Conservation (phyloP, 257 asterid genomes). For the Fraxinus pennsylvanica region DNA sequence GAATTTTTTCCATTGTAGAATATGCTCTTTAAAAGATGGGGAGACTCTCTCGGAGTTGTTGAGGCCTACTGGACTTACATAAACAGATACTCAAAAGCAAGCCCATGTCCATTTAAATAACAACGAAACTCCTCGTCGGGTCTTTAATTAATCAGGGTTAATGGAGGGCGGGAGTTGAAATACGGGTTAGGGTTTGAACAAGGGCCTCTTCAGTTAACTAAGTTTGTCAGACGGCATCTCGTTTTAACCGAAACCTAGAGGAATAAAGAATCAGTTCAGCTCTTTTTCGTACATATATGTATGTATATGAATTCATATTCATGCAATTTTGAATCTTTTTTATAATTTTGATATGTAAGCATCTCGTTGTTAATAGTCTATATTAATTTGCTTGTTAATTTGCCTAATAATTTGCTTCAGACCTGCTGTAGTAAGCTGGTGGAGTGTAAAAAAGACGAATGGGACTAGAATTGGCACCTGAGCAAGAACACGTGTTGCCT, state of each 20-base stretch:
- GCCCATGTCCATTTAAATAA: not conserved
- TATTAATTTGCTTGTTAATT: too few species aligned
- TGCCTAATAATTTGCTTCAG: not conserved
- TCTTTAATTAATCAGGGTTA: not conserved
- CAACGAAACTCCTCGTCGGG: not conserved
- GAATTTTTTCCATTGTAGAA: too few species aligned
- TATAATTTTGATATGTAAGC: too few species aligned
- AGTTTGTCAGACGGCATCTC: not conserved
- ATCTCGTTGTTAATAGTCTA: not conserved
- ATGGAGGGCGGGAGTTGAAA: not conserved
- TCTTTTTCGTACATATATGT: not conserved
- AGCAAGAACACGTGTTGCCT: conserved; percentile 24
- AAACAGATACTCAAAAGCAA: not conserved
- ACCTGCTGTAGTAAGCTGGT: not conserved
- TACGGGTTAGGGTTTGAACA: not conserved
- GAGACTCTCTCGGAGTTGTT: too few species aligned
- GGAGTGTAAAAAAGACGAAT: conserved; percentile 28
- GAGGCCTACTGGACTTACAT: too few species aligned
- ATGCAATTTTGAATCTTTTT: too few species aligned
- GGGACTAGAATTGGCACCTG: conserved; percentile 46
- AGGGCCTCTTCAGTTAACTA: not conserved
- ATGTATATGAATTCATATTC: not conserved
- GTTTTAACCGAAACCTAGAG: not conserved
- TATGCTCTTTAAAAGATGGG: too few species aligned
- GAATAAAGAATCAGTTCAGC: not conserved